Base-by-base conservation (phyloP, 2,329 filamentous ascomycete species). In the Penicillium occitanis region DNA sequence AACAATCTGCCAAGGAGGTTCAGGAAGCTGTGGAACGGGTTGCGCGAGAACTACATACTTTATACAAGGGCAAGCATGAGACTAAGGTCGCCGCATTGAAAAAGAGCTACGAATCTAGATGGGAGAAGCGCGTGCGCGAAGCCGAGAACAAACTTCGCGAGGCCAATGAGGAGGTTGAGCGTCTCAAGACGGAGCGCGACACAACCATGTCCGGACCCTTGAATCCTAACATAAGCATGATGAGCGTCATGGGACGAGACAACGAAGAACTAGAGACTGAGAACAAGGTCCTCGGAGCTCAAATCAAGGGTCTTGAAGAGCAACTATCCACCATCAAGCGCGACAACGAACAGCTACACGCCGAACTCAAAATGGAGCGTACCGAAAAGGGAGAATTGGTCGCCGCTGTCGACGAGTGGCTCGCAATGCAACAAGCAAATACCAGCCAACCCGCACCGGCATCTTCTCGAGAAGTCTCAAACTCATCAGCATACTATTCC, bases 31-130 rank as follows among this genome's bases (percentile, higher is more conserved):
- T 94, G 25, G 92, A 97, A 78, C 92, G 93, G 70, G 93, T 98
- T 48, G 93, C 94, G n/a, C 87, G 92, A 35, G 95, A 99, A 75
- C 85, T 99, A 48, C 95, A 99, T 76, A 86, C 90, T 0, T 85
- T 97, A 11, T 99, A 99, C 85, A 98, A 97, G 82, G 89, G 90
- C 75, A 99, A 99, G 81, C 95, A 99, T 77, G 94, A 98, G 81
- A 92, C 90, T 69, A 99, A 99, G 82, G 94, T 98, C 53, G 87
- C 91, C 0, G 94, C 93, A 3, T 84, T 99, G 70, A 98, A 89
- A 76, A 87, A 88, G 72, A 87, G 85, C 73, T 89, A 98, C 80
- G 92, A 97, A 77, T 86, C 87, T 57, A 89, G 94, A 64, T 95
- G 92, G 87, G 92, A 96, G 79, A 96, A 96, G 84, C 91, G 90